phyloP scores from a whole-genome alignment of 441 rosid species.

The Aquilaria agallochum region DNA sequence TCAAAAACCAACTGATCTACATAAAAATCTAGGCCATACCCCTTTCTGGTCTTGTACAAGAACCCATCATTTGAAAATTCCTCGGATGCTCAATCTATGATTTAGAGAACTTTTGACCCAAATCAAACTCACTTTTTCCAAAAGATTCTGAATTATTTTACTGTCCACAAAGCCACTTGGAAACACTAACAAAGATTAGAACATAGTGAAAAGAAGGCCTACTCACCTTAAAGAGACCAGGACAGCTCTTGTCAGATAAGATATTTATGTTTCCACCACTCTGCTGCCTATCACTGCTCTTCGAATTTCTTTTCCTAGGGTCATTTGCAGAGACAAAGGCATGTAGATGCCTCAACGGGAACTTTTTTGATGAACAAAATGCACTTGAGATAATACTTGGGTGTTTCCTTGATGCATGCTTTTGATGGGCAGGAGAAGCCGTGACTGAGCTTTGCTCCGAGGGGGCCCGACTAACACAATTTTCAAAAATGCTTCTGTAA shows the following conservation, averaged over 20 bases:
- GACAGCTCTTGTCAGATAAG: conserved; percentile 33
- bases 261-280: conserved; percentile 24
- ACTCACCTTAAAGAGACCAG: conserved; percentile 40
- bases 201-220: neutral
- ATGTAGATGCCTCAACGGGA: conserved; percentile 57
- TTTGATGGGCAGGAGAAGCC: conserved; percentile 71
- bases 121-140: too few species aligned
- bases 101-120: too few species aligned
- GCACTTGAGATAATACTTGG: conserved; percentile 79
- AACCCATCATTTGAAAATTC: too few species aligned
- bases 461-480: conserved; percentile 47
- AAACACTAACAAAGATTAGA: too few species aligned
- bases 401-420: conserved; percentile 58
- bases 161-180: too few species aligned
- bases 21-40: too few species aligned
- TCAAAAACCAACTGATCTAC: too few species aligned
- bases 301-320: conserved; percentile 35
- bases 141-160: too few species aligned
- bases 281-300: conserved; percentile 30
- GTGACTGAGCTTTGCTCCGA: conserved; percentile 55
- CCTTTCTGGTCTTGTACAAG: too few species aligned
- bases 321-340: conserved; percentile 42
- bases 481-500: conserved; percentile 67
- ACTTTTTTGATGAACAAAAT: conserved; percentile 74
- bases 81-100: too few species aligned